A percentile compares a stretch with the other conserved stretches of the same genome.
phyloP scores from a whole-genome alignment of 441 rosid species.

The Pelargonium australe region DNA sequence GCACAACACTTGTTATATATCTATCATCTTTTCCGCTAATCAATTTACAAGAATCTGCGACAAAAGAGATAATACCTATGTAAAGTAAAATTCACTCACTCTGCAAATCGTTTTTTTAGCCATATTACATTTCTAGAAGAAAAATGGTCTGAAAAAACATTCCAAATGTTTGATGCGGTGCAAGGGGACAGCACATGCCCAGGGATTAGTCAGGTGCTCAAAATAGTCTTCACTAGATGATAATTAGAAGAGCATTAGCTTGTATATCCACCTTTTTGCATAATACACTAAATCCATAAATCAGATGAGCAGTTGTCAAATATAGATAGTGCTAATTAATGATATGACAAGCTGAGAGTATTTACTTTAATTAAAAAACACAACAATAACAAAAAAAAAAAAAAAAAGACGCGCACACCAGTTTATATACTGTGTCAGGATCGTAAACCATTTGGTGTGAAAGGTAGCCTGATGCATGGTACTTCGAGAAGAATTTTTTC shows the following conservation, averaged over 20 bases:
- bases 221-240: background rate
- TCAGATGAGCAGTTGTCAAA: background rate
- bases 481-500: slow-evolving; percentile 53
- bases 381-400: background rate
- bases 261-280: background rate
- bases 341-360: background rate
- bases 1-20: background rate
- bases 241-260: background rate
- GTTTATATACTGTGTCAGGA: slow-evolving; percentile 52
- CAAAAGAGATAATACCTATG: background rate
- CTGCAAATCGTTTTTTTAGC: background rate
- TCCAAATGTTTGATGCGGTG: background rate
- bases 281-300: background rate
- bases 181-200: background rate
- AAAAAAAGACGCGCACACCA: slow-evolving; percentile 44
- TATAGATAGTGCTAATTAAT: background rate
- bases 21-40: background rate
- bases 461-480: slow-evolving; percentile 68
- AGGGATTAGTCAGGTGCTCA: slow-evolving; percentile 3
- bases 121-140: background rate
- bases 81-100: too few species aligned
- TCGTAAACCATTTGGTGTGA: slow-evolving; percentile 81
- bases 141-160: background rate
- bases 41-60: background rate
- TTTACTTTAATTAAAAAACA: background rate